phyloP scores from a whole-genome alignment of 2,329 filamentous ascomycete genomes.

The Akanthomyces lecanii region DNA sequence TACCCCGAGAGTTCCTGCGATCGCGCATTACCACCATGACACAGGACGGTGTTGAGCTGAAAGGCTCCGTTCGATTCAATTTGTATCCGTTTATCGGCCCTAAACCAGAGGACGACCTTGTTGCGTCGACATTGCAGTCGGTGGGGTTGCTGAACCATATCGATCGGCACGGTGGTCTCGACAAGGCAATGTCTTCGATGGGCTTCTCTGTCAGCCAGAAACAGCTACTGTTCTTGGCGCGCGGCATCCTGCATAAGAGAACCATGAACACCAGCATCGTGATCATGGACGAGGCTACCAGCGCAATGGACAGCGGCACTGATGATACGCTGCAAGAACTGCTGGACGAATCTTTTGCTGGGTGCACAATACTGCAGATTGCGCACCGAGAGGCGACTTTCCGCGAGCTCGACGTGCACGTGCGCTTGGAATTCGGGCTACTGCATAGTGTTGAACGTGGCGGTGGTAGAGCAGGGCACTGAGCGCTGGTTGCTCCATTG shows the following conservation, averaged over 20 bases:
- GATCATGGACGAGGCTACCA: constrained; percentile 9
- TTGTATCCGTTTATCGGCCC: constrained; percentile 21
- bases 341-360: neutral
- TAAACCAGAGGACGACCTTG: neutral
- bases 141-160: neutral
- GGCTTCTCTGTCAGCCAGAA: neutral
- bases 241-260: constrained; percentile 5
- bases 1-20: constrained; percentile 38
- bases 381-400: neutral
- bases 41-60: constrained; percentile 42
- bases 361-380: neutral
- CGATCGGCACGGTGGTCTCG: neutral
- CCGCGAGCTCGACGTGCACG: neutral
- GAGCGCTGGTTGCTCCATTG: too few relatives aligned
- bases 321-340: neutral
- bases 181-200: neutral
- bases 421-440: neutral
- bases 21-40: constrained; percentile 39
- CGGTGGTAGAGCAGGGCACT: too few relatives aligned
- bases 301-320: neutral
- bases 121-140: neutral
- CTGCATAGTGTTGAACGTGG: neutral
- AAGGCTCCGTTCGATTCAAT: constrained; percentile 41
- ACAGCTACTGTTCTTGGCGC: constrained; percentile 1
- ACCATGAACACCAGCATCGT: neutral